phyloP scores from a whole-genome alignment of 2,329 filamentous ascomycete species.

The Claviceps purpurea region DNA sequence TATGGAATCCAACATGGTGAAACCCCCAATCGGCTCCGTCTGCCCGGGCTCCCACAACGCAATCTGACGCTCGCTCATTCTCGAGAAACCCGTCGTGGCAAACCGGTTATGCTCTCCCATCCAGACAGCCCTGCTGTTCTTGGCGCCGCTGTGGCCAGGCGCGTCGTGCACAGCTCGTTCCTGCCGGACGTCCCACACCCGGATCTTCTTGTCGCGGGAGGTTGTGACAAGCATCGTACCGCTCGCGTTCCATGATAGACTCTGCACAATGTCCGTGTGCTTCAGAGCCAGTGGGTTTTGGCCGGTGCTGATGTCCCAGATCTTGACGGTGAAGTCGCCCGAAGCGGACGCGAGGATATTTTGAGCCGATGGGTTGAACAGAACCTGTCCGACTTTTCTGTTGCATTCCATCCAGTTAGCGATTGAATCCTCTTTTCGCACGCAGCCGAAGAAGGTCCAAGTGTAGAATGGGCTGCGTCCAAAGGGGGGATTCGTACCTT shows the following conservation, averaged over 20 bases:
- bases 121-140: constrained; percentile 96
- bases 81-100: constrained; percentile 92
- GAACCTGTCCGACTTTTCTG: constrained; percentile 93
- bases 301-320: constrained; percentile 84
- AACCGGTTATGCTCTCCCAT: constrained; percentile 94
- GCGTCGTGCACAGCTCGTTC: constrained; percentile 77
- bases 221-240: constrained; percentile 82
- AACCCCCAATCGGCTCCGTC: constrained; percentile 77
- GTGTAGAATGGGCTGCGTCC: background rate
- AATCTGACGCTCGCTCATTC: constrained; percentile 95
- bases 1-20: constrained; percentile 83
- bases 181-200: constrained; percentile 94
- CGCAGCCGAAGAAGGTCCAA: background rate
- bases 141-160: constrained; percentile 77
- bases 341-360: constrained; percentile 92
- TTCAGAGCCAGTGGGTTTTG: constrained; percentile 63
- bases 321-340: constrained; percentile 85
- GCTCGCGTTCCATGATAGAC: constrained; percentile 86
- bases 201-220: constrained; percentile 93
- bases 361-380: constrained; percentile 94
- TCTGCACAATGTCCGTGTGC: constrained; percentile 87
- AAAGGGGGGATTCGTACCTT: constrained; percentile 36
- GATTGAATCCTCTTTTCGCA: background rate
- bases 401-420: background rate
- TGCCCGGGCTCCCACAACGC: constrained; percentile 89